A percentile compares a stretch with the other conserved stretches of the same genome.
phyloP scores from a whole-genome alignment of 1,284 basidiomycete species.

The Pseudozyma tsukubaensis region DNA sequence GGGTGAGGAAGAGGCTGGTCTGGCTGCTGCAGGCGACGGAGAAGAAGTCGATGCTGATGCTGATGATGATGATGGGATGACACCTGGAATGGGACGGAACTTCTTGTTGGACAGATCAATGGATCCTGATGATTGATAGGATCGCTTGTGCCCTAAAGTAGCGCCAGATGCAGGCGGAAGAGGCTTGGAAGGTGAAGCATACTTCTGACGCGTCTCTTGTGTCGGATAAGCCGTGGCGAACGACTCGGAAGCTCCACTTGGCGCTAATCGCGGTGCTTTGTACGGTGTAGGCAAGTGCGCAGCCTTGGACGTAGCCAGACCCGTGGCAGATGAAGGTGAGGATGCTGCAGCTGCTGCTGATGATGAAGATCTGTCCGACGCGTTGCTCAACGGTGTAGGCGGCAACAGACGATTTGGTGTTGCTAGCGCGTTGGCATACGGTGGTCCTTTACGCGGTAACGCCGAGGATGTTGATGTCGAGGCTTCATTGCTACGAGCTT shows the following conservation, averaged over 20 bases:
- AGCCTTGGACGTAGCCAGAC: slow-evolving; percentile 17
- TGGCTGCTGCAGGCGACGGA: not conserved
- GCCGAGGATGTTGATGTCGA: slow-evolving; percentile 2
- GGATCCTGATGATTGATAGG: slow-evolving; percentile 31
- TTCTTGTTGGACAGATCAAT: slow-evolving; percentile 41
- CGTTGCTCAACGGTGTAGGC: slow-evolving; percentile 34
- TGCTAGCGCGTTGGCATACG: slow-evolving; percentile 16
- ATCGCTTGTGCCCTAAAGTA: slow-evolving; percentile 30
- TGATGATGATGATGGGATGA: not conserved
- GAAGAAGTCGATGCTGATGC: slow-evolving; percentile 2
- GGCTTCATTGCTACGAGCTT: slow-evolving; percentile 7
- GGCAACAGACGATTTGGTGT: slow-evolving; percentile 33
- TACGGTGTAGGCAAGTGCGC: slow-evolving; percentile 37
- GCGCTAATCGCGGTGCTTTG: slow-evolving; percentile 33
- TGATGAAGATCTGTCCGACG: slow-evolving; percentile 16
- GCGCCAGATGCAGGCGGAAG: slow-evolving; percentile 15
- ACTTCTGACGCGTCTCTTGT: slow-evolving; percentile 53
- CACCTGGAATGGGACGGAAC: slow-evolving; percentile 15
- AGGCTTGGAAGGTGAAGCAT: slow-evolving; percentile 47
- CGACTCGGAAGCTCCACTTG: slow-evolving; percentile 38
- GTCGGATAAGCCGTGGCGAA: slow-evolving; percentile 51
- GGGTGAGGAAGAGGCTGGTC: slow-evolving; percentile 10
- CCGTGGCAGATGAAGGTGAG: slow-evolving; percentile 4
- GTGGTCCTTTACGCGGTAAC: slow-evolving; percentile 12
- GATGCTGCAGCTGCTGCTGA: too few relatives aligned